Evolutionary conservation across 805 yeast species (phyloP), one percentile per base, ranked within the genome.

Genomic region (Zygotorulaspora danielsina): DNA sequence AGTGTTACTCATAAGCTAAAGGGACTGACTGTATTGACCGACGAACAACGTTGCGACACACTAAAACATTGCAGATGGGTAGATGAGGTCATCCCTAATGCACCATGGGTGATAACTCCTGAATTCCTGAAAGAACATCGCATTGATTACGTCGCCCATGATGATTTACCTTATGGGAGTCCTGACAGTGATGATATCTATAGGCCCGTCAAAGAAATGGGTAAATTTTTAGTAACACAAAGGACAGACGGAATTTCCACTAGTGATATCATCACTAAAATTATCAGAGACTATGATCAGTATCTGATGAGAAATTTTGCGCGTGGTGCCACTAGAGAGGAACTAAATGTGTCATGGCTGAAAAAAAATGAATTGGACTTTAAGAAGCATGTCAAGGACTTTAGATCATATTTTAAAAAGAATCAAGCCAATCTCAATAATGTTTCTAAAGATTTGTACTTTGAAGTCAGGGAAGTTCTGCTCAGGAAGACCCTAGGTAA

Each of bases 131-230:
- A 69, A 34, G 65, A 82, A 51, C 96, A 93, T 64, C 69, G 79
- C 39, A 87, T 93, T 50, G 98, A 93, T 63, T 93, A 87, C 55
- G 96, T 90, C 45, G 98, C 98, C 2, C 98, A 93, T 64, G 98
- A 93, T 66, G 97, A 93, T 63, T 69, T 87, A 46, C 98, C 98
- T 1, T 93, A 93, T 59, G 96, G 85, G 1, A 79, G 90, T 17
- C 79, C 78, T n/a, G 96, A 81, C 45, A 72, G 79, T 26, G 96
- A 85, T 60, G 98, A 93, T 61, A 88, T 93, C 39, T 93, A 93
- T 67, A 79, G 78, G 61, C 96, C 97, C 16, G 84, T 93, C 57
- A 93, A 93, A 61, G 83, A 84, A 58, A 71, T 71, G 57, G 98
- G 98, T 1, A 84, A 77, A 81, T 93, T 93, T 56, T 70, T 93